Evolutionary conservation across 2,329 filamentous ascomycete genomes (phyloP).

Genomic region (Tolypocladium cylindrosporum): DNA sequence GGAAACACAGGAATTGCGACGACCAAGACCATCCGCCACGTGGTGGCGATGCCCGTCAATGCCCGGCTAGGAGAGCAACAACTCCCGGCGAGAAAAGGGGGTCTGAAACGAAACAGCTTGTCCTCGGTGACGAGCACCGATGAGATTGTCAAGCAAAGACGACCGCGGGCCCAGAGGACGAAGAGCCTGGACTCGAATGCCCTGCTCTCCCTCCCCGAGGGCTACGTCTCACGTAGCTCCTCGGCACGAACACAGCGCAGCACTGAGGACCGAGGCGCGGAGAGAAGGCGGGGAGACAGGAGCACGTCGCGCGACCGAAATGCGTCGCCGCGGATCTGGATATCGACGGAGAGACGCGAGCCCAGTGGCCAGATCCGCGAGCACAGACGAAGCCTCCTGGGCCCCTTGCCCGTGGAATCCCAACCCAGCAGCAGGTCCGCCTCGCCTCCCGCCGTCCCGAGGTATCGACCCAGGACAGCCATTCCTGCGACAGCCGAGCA

Average conservation of each 20-base stretch:
- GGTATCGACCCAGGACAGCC: constrained; percentile 4
- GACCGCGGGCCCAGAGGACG: not conserved
- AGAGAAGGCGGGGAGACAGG: not conserved
- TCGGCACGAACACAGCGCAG: not conserved
- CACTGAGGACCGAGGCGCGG: not conserved
- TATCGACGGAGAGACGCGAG: not conserved
- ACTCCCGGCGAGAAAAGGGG: not conserved
- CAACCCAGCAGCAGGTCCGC: not conserved
- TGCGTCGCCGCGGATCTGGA: not conserved
- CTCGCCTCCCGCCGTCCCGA: constrained; percentile 5
- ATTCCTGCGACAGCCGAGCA: not conserved
- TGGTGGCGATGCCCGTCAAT: not conserved
- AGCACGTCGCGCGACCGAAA: not conserved
- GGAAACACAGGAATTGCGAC: not conserved
- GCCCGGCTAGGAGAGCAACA: not conserved
- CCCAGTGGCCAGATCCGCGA: constrained; percentile 2
- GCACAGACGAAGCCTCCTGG: not conserved
- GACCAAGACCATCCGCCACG: not conserved
- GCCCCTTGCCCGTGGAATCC: not conserved
- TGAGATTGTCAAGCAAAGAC: not conserved
- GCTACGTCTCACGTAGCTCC: not conserved
- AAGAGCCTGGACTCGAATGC: not conserved
- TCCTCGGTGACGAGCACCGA: not conserved
- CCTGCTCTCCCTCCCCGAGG: not conserved
- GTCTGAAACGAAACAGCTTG: not conserved